Conservation (phyloP, 768 basidiomycete species). For the Leccinum uliginosum region DNA sequence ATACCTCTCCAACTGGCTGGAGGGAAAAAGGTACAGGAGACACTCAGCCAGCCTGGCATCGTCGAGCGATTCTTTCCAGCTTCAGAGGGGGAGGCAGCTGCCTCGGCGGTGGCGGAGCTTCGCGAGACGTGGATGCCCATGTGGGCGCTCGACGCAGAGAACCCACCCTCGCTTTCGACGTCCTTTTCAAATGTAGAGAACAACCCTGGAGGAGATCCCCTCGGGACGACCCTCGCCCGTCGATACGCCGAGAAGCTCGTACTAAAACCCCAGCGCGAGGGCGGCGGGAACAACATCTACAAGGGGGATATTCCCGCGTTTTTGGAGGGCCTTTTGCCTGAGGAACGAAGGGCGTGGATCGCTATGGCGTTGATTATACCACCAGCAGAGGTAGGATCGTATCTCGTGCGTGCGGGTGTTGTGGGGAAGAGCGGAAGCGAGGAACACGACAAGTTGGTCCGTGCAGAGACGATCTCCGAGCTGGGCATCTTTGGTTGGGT, state of each 20-base stretch:
- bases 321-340: constrained; percentile 53
- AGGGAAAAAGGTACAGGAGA: constrained; percentile 93
- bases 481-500: constrained; percentile 91
- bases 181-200: not conserved
- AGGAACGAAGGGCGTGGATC: constrained; percentile 84
- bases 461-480: constrained; percentile 78
- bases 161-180: not conserved
- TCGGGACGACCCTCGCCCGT: constrained; percentile 21
- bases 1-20: constrained; percentile 93
- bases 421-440: not conserved
- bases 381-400: constrained; percentile 62
- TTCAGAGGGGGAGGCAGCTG: constrained; percentile 15
- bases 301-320: constrained; percentile 75
- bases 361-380: constrained; percentile 91
- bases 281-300: constrained; percentile 96
- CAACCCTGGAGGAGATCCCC: constrained; percentile 10
- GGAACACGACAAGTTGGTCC: constrained; percentile 33
- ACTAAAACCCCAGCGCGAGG: constrained; percentile 96
- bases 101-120: constrained; percentile 42
- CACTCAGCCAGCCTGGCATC: constrained; percentile 66
- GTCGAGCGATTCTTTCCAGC: constrained; percentile 69
- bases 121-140: constrained; percentile 83
- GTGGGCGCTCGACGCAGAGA: constrained; percentile 62
- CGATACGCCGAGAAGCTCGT: constrained; percentile 55
- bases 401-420: constrained; percentile 53